Conservation (phyloP, 495 filamentous ascomycete species). For the Hypoxylon fuscum region DNA sequence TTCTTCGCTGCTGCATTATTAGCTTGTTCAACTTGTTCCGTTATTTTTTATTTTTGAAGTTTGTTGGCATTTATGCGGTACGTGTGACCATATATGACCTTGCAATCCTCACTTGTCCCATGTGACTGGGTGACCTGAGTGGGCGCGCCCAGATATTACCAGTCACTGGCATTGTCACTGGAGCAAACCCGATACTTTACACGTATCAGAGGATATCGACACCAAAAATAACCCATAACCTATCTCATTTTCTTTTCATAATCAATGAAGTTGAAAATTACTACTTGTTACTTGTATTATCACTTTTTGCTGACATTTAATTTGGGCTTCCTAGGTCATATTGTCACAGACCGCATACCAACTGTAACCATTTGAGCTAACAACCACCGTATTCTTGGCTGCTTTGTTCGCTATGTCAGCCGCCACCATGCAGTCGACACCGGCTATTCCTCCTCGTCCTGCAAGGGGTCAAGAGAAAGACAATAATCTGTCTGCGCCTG, state of each 20-base stretch:
- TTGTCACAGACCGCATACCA: conserved; percentile 22
- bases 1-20: conserved; percentile 4
- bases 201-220: background rate
- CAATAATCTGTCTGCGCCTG: conserved; percentile 51
- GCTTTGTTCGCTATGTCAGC: conserved; percentile 48
- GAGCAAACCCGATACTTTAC: background rate
- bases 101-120: conserved; percentile 1
- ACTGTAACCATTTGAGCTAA: conserved; percentile 39
- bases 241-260: background rate
- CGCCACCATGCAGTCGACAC: conserved; percentile 63
- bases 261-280: too few relatives aligned
- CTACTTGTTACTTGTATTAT: background rate
- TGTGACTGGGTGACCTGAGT: background rate
- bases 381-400: conserved; percentile 13
- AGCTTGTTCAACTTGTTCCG: conserved; percentile 7
- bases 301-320: conserved; percentile 16
- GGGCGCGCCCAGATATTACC: conserved; percentile 12
- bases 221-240: background rate
- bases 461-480: conserved; percentile 55
- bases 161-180: background rate
- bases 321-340: conserved; percentile 24
- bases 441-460: conserved; percentile 72
- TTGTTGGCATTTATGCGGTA: conserved; percentile 38
- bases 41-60: conserved; percentile 1
- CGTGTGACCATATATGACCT: conserved; percentile 19